Percentiles rank a stretch among this genome's conserved stretches.
These are phyloP conservation scores for Pochonia chlamydosporia DNA, from an alignment of 2,329 filamentous ascomycete genomes.

Conservation along the genomic window DNA sequence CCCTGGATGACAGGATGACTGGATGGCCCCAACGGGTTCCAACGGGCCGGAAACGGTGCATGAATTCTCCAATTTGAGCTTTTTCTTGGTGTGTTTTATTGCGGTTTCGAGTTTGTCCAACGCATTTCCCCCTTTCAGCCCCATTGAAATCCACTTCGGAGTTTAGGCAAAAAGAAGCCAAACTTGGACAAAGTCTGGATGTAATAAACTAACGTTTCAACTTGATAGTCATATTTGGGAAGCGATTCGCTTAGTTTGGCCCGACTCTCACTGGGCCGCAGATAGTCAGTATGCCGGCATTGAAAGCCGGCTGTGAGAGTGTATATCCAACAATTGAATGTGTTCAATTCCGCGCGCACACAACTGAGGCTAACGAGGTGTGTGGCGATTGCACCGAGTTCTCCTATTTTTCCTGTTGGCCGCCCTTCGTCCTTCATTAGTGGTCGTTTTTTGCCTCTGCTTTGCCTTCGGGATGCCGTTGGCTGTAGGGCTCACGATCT, in stretches of 20 bases:
- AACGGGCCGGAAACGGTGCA: background rate
- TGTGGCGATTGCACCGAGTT: too few relatives aligned
- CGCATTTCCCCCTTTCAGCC: slow-evolving; percentile 13
- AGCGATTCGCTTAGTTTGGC: slow-evolving; percentile 86
- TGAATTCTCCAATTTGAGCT: background rate
- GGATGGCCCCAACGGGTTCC: background rate
- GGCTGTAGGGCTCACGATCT: too few relatives aligned
- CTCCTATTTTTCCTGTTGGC: too few relatives aligned
- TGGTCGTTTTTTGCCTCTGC: too few relatives aligned
- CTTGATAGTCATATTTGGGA: slow-evolving; percentile 80
- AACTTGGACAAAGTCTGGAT: background rate
- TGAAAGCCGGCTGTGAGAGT: slow-evolving; percentile 68
- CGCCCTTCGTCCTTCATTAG: too few relatives aligned
- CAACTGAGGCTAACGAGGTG: too few relatives aligned
- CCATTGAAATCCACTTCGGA: slow-evolving; percentile 1
- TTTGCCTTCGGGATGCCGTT: too few relatives aligned
- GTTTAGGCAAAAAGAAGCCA: background rate
- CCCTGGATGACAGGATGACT: background rate
- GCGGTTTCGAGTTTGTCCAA: background rate
- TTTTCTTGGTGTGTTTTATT: background rate
- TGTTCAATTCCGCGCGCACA: background rate
- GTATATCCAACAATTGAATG: background rate
- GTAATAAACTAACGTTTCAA: slow-evolving; percentile 21
- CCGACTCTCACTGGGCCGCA: slow-evolving; percentile 77
- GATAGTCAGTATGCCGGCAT: slow-evolving; percentile 62